Conservation (phyloP, 495 filamentous ascomycete genomes). For the Neurospora pannonica region DNA sequence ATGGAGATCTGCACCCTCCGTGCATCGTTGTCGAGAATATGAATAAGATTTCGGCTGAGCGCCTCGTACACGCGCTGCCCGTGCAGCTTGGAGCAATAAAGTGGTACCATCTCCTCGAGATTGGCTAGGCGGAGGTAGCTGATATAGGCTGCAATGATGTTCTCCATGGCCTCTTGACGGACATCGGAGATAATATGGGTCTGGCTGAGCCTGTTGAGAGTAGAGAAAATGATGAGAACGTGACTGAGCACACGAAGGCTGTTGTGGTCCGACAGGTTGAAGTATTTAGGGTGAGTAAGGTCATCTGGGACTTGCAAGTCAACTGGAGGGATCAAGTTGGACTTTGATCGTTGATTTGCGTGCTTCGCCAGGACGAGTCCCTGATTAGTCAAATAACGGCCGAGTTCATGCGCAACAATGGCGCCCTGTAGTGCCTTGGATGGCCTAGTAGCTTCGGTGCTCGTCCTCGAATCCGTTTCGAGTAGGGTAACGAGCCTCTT, state of each 20-base stretch:
- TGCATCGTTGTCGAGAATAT: conserved; percentile 35
- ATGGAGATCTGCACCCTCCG: conserved; percentile 53
- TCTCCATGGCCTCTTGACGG: conserved; percentile 40
- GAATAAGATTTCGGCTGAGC: conserved; percentile 48
- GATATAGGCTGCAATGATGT: conserved; percentile 71
- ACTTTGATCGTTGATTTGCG: conserved; percentile 39
- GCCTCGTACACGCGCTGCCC: conserved; percentile 35
- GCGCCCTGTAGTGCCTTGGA: conserved; percentile 58
- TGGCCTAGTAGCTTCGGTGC: conserved; percentile 41
- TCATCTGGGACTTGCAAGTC: conserved; percentile 16
- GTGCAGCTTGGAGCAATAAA: conserved; percentile 74
- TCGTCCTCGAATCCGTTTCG: conserved; percentile 35
- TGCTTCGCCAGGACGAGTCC: conserved; percentile 45
- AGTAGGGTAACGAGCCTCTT: conserved; percentile 42
- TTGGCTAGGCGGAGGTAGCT: conserved; percentile 60
- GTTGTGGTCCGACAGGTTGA: conserved; percentile 44
- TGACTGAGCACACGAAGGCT: conserved; percentile 54
- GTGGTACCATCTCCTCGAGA: conserved; percentile 65
- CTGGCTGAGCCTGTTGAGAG: conserved; percentile 41
- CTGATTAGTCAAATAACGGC: conserved; percentile 47
- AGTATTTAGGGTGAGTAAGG: conserved; percentile 31
- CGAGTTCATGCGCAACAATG: conserved; percentile 49
- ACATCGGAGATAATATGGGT: conserved; percentile 20
- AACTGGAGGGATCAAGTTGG: conserved; percentile 39
- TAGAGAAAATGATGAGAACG: conserved; percentile 37